A percentile compares a stretch with the other conserved stretches of the same genome.
Conservation (phyloP, 805 yeast species). For the Metschnikowia gelsemii region DNA sequence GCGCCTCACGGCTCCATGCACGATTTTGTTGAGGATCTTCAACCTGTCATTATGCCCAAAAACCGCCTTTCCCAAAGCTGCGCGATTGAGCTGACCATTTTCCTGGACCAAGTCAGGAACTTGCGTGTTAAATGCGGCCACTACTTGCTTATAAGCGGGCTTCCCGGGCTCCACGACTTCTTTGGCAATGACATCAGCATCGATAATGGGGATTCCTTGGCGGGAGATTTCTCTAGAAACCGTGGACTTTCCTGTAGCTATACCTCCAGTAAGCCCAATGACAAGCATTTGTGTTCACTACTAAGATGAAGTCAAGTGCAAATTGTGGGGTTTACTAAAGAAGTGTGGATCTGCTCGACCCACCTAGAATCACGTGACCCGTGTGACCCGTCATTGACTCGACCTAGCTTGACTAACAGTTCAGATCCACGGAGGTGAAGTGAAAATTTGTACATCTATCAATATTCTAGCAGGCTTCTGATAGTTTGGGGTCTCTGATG, state of each 20-base stretch:
- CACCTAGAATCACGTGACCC: too few relatives aligned
- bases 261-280: conserved; percentile 96
- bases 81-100: conserved; percentile 58
- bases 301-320: too few relatives aligned
- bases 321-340: too few relatives aligned
- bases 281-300: conserved; percentile 58
- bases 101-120: conserved; percentile 49
- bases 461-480: too few relatives aligned
- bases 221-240: conserved; percentile 62
- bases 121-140: conserved; percentile 53
- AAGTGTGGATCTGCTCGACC: too few relatives aligned
- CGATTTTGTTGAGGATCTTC: conserved; percentile 62
- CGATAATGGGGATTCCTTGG: conserved; percentile 62
- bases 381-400: too few relatives aligned
- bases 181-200: conserved; percentile 88
- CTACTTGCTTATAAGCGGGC: conserved; percentile 65
- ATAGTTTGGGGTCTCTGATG: too few relatives aligned
- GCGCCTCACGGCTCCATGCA: conserved; percentile 82
- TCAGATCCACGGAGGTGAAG: too few relatives aligned
- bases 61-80: conserved; percentile 73
- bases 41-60: conserved; percentile 67
- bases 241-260: conserved; percentile 95
- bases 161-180: conserved; percentile 82
- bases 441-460: too few relatives aligned
- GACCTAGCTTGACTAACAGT: too few relatives aligned